Evolutionary conservation across 768 basidiomycete species (phyloP).

Genomic region (Hygrophorus pudorinus): DNA sequence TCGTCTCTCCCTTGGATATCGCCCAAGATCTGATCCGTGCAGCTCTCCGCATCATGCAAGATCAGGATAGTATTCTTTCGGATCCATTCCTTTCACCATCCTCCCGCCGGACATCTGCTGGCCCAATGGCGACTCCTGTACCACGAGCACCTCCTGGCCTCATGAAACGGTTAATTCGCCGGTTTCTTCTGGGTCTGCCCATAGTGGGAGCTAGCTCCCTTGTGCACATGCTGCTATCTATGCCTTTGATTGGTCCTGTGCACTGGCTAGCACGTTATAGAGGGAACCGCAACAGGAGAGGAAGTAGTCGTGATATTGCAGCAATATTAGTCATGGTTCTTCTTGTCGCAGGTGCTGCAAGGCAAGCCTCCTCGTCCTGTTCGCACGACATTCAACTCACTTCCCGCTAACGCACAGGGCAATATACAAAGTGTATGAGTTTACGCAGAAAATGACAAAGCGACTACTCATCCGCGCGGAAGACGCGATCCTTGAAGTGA

Average conservation of each 20-base stretch:
- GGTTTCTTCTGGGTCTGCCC: constrained; percentile 72
- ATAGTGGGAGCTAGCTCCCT: constrained; percentile 70
- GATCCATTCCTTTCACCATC: constrained; percentile 17
- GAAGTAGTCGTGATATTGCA: constrained; percentile 50
- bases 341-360: constrained; percentile 50
- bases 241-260: constrained; percentile 55
- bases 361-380: constrained; percentile 25
- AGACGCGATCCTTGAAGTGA: constrained; percentile 73
- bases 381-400: constrained; percentile 7
- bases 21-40: constrained; percentile 53
- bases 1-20: constrained; percentile 42
- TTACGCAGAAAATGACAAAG: constrained; percentile 51
- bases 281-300: constrained; percentile 42
- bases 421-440: constrained; percentile 55
- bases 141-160: constrained; percentile 31
- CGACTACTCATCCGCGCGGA: constrained; percentile 61
- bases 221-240: constrained; percentile 58
- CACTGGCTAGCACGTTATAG: constrained; percentile 64
- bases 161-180: constrained; percentile 46
- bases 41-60: constrained; percentile 50
- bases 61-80: constrained; percentile 40
- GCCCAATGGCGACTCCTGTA: constrained; percentile 12
- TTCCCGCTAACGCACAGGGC: constrained; percentile 42
- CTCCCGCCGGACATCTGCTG: constrained; percentile 7
- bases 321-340: constrained; percentile 56